Conservation (phyloP, 2,329 filamentous ascomycete species). For the Penicillium thymicola region DNA sequence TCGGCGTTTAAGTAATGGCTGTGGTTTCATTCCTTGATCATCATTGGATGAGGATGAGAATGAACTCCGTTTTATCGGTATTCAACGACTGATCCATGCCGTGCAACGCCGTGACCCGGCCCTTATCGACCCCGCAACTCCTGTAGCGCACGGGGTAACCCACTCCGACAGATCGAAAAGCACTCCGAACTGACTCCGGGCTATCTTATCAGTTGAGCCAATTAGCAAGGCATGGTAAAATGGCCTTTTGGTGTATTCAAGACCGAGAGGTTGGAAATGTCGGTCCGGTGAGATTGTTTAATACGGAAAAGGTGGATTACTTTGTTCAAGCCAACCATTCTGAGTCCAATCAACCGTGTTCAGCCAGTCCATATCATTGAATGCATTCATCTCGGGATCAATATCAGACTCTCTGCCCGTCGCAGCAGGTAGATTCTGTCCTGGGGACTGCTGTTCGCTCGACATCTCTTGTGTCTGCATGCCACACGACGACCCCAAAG, state of each 20-base stretch:
- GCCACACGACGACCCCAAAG: background rate
- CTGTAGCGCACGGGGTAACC: background rate
- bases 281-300: background rate
- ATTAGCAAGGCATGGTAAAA: background rate
- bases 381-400: background rate
- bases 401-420: background rate
- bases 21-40: too few species aligned
- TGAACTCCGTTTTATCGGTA: background rate
- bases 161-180: background rate
- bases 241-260: background rate
- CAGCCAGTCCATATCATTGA: background rate
- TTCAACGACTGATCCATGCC: background rate
- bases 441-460: background rate
- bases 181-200: background rate
- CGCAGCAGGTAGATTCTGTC: too few species aligned
- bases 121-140: background rate
- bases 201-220: background rate
- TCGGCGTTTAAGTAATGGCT: background rate
- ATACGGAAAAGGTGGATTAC: background rate
- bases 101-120: background rate
- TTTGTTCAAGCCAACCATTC: background rate
- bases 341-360: constrained; percentile 2
- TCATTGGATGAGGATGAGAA: background rate
- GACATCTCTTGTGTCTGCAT: background rate
- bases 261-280: background rate